Conservation (phyloP, 2,329 filamentous ascomycete species). For the Epichloe elymi region DNA sequence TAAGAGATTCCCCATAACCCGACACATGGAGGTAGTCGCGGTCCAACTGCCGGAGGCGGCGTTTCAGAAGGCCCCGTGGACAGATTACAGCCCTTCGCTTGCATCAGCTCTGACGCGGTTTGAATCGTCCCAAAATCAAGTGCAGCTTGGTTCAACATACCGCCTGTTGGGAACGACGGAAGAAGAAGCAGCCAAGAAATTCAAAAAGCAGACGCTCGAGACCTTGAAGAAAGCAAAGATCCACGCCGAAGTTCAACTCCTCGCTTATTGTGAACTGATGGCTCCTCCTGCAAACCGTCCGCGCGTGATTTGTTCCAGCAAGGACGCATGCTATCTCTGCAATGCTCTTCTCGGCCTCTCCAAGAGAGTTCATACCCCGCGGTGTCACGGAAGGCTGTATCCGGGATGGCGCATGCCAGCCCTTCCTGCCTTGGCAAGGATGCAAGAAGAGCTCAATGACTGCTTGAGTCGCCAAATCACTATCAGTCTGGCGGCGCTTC, state of each 20-base stretch:
- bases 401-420: neutral
- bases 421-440: neutral
- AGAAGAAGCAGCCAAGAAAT: neutral
- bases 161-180: neutral
- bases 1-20: conserved; percentile 16
- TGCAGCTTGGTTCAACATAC: neutral
- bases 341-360: conserved; percentile 31
- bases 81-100: neutral
- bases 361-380: conserved; percentile 26
- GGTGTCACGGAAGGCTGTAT: conserved; percentile 31
- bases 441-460: neutral
- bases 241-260: conserved; percentile 1
- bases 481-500: neutral
- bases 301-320: conserved; percentile 33
- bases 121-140: neutral
- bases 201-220: neutral
- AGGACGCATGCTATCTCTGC: conserved; percentile 38
- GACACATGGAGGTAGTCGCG: conserved; percentile 15
- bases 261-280: neutral
- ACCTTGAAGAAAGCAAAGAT: conserved; percentile 1
- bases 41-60: conserved; percentile 15
- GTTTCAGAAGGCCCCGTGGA: neutral
- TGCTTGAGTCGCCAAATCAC: neutral
- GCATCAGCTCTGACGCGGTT: neutral
- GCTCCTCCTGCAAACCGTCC: conserved; percentile 11